Evolutionary conservation across 2,329 filamentous ascomycete species (phyloP), one percentile per base, ranked within the genome.

Genomic region (Pseudocercospora ulei): DNA sequence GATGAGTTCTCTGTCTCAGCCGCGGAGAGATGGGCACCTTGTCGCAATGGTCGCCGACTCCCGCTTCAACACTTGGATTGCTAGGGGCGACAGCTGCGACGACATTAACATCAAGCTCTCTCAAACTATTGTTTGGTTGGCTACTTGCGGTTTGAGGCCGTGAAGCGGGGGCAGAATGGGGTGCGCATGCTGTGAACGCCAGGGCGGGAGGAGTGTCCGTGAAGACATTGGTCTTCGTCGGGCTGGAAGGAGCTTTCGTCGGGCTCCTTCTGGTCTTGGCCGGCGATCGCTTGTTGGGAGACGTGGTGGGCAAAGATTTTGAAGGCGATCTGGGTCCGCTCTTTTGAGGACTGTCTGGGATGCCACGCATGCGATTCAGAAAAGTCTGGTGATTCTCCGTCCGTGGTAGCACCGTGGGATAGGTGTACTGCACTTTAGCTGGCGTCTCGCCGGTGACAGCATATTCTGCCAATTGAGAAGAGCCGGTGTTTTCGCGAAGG

Each of bases 371-470:
- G 31, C 65, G 63, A 12, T 72, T 67, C 7, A 78, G 63, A 17
- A 80, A 63, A 7, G 60, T 64, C 7, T 78, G 72, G 53, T 78
- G 75, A 1, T 64, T 54, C 53, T 76, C 73, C 0, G 90, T 96
- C 16, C 78, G 76, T 3, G 90, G 90, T 1, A 98, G 69, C 2
- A 72, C 68, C 1, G 74, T 81, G 0, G 85, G 82, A 55, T 84
- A 94, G n/a, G 75, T 70, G 62, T 96, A 98, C 36, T 76, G 70
- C 18, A 71, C 67, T 63, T 87, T 90, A 56, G 82, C 76, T 0
- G 90, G 90, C 1, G 90, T 96, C 30, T 80, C 71, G 35, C 90
- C 88, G 0, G 90, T 96, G 0, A 82, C 75, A 23, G 75, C 68
- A 60, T 96, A 96, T 57, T 95, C 86, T 37, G 77, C 71, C 36